phyloP scores from a whole-genome alignment of 306 rosid genomes.

The Lathyrus tuberosus region DNA sequence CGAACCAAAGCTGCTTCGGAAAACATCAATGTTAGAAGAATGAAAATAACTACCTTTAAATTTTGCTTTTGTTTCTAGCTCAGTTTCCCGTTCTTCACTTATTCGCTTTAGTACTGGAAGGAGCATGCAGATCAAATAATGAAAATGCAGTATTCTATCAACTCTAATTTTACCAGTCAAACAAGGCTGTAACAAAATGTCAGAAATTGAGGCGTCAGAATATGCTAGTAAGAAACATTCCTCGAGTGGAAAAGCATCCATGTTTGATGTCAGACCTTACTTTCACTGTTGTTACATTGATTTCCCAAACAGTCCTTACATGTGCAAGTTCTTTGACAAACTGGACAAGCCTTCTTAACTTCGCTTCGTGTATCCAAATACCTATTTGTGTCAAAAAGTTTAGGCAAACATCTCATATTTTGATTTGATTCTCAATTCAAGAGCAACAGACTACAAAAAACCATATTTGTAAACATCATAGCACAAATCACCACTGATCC shows the following conservation, averaged over 20 bases:
- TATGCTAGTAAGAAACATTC: constrained; percentile 37
- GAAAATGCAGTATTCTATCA: constrained; percentile 71
- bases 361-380: constrained; percentile 72
- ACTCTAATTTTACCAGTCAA: constrained; percentile 62
- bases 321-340: constrained; percentile 84
- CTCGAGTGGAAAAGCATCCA: constrained; percentile 35
- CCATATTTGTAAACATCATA: constrained; percentile 12
- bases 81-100: constrained; percentile 61
- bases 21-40: constrained; percentile 29
- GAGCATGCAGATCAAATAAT: constrained; percentile 86
- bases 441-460: constrained; percentile 29
- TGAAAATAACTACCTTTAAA: constrained; percentile 54
- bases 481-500: constrained; percentile 27
- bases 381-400: constrained; percentile 51
- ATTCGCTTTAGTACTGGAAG: constrained; percentile 82
- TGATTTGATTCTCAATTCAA: constrained; percentile 28
- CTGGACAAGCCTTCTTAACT: constrained; percentile 90
- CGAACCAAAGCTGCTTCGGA: constrained; percentile 32
- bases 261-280: constrained; percentile 93
- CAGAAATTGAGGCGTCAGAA: constrained; percentile 41
- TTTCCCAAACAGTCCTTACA: constrained; percentile 78
- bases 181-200: constrained; percentile 58
- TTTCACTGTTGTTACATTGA: constrained; percentile 71
- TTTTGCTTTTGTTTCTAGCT: constrained; percentile 75
- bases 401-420: constrained; percentile 30